A percentile compares a stretch with the other conserved stretches of the same genome.
These are phyloP conservation scores for Talaromyces stipitatus DNA, from an alignment of 495 filamentous ascomycete species.

Conservation along the genomic window DNA sequence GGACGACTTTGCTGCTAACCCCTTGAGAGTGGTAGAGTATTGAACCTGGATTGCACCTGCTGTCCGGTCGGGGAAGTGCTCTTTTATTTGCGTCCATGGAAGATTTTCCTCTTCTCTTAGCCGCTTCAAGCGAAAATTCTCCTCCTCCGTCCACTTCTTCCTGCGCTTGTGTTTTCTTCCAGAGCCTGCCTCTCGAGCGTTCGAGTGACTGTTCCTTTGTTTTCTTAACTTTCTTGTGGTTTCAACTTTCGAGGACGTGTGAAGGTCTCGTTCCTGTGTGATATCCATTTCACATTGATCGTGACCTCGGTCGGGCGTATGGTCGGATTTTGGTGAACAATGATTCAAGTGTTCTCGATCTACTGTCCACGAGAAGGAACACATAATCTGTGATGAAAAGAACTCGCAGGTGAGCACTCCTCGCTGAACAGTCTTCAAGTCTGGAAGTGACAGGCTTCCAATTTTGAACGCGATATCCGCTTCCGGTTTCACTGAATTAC, in stretches of 20 bases:
- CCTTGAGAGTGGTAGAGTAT: background rate
- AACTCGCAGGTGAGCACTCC: background rate
- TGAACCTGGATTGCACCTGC: background rate
- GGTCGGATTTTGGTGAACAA: background rate
- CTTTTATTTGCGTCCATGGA: background rate
- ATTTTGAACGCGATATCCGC: background rate
- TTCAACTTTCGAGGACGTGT: no score
- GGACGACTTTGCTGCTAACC: no score
- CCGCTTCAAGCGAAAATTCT: background rate
- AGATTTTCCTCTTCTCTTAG: background rate
- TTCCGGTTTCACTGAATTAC: background rate
- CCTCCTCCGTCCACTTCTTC: background rate
- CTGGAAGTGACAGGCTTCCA: background rate
- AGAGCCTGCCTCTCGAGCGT: background rate
- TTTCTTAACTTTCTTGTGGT: no score
- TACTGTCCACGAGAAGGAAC: background rate
- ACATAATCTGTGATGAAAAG: background rate
- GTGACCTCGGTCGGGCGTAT: background rate
- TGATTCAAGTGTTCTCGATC: background rate
- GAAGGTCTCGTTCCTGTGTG: background rate
- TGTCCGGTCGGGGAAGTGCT: background rate
- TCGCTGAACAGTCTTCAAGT: background rate
- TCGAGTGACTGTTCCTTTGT: no score
- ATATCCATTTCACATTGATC: background rate
- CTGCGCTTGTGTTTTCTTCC: background rate